Base-by-base conservation (phyloP, 179 eudicot species). In the Heliamphora pulchella region DNA sequence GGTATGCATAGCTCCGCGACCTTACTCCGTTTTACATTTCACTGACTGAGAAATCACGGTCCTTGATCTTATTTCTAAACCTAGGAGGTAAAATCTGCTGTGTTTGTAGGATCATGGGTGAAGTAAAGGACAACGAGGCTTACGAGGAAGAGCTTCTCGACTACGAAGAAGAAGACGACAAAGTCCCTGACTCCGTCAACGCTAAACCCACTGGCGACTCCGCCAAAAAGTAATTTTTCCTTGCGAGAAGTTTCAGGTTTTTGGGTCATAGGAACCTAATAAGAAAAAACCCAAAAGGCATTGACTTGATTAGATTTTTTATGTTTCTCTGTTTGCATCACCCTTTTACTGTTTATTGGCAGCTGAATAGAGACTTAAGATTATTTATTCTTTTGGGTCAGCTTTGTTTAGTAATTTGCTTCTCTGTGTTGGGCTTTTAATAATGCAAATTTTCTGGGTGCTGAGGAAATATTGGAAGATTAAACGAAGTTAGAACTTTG, bases 141-240 rank as follows among this genome's bases (percentile, higher is more conserved):
- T 96, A 96, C 83, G 97, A 94, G 81, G 99, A 96, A 80, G 99
- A 94, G 90, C 98, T 96, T 71, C 93, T 96, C 65, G 99, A 96
- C 83, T 96, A 94, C 84, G 99, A 96, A 58, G 98, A 95, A 59
- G 99, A 96, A 39, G 98, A 95, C 39, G 98, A 96, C 72, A 96
- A 94, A 62, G 94, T 92, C 71, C 97, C 89, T 18, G 99, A 96
- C 69, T 87, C 97, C 20, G 87, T 86, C 62, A 88, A 81, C 75
- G 87, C 89, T 55, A 96, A 94, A 85, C 80, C 89, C 78, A 88
- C 86, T 71, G 97, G 94, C 84, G 99, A 96, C 66, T 84, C 98
- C 22, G 97, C 81, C 65, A 96, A 96, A 83, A 96, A 92, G 99
- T 96, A 77, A 79, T 86, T 39, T 55, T 59, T 50, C 31, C 22